Base-by-base conservation (phyloP, 768 basidiomycete genomes). In the Rhodosporidiobolus odoratus region DNA sequence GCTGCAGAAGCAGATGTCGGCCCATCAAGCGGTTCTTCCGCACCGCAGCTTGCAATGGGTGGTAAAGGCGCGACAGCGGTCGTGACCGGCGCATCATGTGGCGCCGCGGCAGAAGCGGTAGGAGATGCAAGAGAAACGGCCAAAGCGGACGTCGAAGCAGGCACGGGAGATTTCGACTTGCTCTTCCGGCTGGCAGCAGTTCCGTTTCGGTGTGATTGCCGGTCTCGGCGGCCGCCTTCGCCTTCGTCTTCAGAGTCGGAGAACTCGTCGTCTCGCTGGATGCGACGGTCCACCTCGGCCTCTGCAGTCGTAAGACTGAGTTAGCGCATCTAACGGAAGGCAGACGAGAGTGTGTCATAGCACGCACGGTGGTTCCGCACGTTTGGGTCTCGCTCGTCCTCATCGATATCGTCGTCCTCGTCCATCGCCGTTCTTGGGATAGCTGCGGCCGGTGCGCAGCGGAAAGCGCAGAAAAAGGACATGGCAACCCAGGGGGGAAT, bases 181-280 rank as follows among this genome's bases (percentile, higher is more conserved):
- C 40, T 43, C 21, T 13, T 3, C 4, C 52, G 43, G 3, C 8
- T 27, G 12, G 7, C 38, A 19, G 16, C 35, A 1, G n/a, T n/a
- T n/a, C n/a, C n/a, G n/a, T n/a, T n/a, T n/a, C 66, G 66, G 63
- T 68, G 47, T 23, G 74, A 69, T 25, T 58, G 43, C 7, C 68
- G 69, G 56, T 76, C 58, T 2, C 65, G 43, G 1, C 69, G 75
- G 9, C 53, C 63, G 50, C 62, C 93, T 75, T 89, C 89, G 25
- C 92, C 94, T 80, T 99, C 96, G 78, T 99, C 96, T 73, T 99
- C 96, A 2, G 96, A 98, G 79, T 99, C 96, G 12, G 92, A 96
- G 19, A 96, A 84, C 77, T 94, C 91, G 30, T 89, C 89, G 48
- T 95, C 92, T 8, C 85, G 86, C 78, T 93, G 92, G 70, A 89